Percentiles rank a stretch among this genome's conserved stretches.
These are phyloP conservation scores for Leptomonas pyrrhocoris DNA, from an alignment of 208 protist species.

Conservation along the genomic window DNA sequence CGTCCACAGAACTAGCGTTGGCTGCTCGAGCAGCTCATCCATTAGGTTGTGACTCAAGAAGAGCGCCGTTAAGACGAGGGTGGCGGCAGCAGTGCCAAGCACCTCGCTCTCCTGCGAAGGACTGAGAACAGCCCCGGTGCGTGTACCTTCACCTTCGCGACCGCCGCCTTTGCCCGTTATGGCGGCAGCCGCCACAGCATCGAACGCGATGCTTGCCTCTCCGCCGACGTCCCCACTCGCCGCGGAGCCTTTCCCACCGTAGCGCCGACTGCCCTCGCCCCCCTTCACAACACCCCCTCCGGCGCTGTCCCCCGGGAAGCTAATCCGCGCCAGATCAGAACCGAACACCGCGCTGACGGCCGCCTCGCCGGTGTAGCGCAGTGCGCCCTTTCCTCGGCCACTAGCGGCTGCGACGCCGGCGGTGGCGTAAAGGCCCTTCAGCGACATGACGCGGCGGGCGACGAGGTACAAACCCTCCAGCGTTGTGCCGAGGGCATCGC, in stretches of 20 bases:
- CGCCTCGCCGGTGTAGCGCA: background rate
- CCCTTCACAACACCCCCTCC: too few relatives aligned
- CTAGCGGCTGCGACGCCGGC: background rate
- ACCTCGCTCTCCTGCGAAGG: constrained; percentile 34
- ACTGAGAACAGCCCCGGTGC: background rate
- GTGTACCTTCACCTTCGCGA: background rate
- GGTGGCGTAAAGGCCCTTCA: constrained; percentile 23
- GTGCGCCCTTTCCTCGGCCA: background rate
- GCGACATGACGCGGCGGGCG: constrained; percentile 49
- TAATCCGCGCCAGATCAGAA: too few relatives aligned
- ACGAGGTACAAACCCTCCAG: constrained; percentile 44
- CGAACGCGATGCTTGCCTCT: too few relatives aligned
- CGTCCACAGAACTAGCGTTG: constrained; percentile 36
- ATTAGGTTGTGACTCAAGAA: constrained; percentile 38
- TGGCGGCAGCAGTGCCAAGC: constrained; percentile 39
- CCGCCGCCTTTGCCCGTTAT: background rate
- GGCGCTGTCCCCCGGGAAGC: too few relatives aligned
- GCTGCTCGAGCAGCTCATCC: constrained; percentile 37
- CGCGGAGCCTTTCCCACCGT: too few relatives aligned
- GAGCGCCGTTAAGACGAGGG: constrained; percentile 45
- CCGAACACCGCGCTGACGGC: background rate
- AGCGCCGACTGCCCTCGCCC: too few relatives aligned
- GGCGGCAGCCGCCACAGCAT: too few relatives aligned
- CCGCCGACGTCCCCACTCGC: too few relatives aligned
- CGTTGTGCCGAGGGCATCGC: constrained; percentile 54